These are phyloP conservation scores for Corymbia calophylla DNA, from an alignment of 441 rosid species.

Conservation along the genomic window DNA sequence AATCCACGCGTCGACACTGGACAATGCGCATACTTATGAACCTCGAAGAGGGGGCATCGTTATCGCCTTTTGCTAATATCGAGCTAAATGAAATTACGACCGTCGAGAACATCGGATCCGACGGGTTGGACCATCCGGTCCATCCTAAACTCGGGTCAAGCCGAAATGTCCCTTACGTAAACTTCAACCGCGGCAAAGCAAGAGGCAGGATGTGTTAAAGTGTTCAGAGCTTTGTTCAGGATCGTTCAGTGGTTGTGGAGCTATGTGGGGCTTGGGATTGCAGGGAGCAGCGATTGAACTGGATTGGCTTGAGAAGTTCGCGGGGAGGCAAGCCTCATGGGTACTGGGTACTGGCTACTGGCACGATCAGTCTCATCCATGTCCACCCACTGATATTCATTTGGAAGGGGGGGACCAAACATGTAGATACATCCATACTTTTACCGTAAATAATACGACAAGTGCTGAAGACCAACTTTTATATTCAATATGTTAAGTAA, in stretches of 20 bases:
- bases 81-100: neutral
- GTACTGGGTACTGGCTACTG: neutral
- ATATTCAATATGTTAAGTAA: neutral
- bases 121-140: neutral
- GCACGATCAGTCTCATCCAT: neutral
- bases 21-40: neutral
- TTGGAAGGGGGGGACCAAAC: neutral
- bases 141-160: neutral
- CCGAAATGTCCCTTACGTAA: neutral
- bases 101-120: neutral
- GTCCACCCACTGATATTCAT: neutral
- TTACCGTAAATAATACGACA: neutral
- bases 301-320: slow-evolving; percentile 24
- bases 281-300: neutral
- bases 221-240: neutral
- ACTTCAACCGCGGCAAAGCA: neutral
- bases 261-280: neutral
- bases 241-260: neutral
- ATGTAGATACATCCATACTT: neutral
- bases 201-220: neutral
- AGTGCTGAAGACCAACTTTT: neutral
- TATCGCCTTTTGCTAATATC: neutral
- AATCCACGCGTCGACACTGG: neutral
- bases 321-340: slow-evolving; percentile 15
- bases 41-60: neutral